phyloP scores from a whole-genome alignment of 106 monocot species.

The Apostasia shenzhenica region DNA sequence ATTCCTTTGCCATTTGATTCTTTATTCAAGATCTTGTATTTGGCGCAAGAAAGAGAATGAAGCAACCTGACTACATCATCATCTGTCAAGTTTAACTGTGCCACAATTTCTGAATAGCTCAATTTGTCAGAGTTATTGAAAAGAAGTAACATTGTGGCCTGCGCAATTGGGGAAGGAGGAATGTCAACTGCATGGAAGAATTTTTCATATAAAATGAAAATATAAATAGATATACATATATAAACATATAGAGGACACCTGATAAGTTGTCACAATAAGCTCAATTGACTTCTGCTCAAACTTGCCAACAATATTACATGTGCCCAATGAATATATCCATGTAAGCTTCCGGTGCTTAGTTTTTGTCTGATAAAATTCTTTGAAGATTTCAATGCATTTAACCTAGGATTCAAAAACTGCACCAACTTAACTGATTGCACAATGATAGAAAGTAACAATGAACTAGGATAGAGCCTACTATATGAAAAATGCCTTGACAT shows the following conservation, averaged over 20 bases:
- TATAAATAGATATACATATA: background rate
- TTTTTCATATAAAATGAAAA: background rate
- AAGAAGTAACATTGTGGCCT: slow-evolving; percentile 50
- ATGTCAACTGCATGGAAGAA: background rate
- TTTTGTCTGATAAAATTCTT: slow-evolving; percentile 86
- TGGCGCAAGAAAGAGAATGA: slow-evolving; percentile 63
- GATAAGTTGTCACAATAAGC: slow-evolving; percentile 78
- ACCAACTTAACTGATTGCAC: too few relatives aligned
- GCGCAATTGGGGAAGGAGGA: background rate
- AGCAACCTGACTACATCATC: slow-evolving; percentile 71
- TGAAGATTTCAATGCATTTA: slow-evolving; percentile 68
- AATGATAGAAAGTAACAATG: too few relatives aligned
- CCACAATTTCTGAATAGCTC: slow-evolving; percentile 65
- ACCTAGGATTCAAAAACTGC: slow-evolving; percentile 15
- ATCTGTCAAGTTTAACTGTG: slow-evolving; percentile 57
- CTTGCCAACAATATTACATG: slow-evolving; percentile 79
- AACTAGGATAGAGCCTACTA: too few relatives aligned
- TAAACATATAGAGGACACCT: slow-evolving; percentile 22
- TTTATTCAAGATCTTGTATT: slow-evolving; percentile 68
- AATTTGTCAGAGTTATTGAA: slow-evolving; percentile 59
- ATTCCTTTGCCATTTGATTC: slow-evolving; percentile 50
- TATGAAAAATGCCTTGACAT: too few relatives aligned
- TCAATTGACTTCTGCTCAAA: slow-evolving; percentile 78
- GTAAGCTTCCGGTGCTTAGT: slow-evolving; percentile 78
- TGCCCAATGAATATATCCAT: slow-evolving; percentile 79